Percentiles rank a stretch among this genome's conserved stretches.
phyloP scores from a whole-genome alignment of 768 basidiomycete genomes.

The Postia placenta region DNA sequence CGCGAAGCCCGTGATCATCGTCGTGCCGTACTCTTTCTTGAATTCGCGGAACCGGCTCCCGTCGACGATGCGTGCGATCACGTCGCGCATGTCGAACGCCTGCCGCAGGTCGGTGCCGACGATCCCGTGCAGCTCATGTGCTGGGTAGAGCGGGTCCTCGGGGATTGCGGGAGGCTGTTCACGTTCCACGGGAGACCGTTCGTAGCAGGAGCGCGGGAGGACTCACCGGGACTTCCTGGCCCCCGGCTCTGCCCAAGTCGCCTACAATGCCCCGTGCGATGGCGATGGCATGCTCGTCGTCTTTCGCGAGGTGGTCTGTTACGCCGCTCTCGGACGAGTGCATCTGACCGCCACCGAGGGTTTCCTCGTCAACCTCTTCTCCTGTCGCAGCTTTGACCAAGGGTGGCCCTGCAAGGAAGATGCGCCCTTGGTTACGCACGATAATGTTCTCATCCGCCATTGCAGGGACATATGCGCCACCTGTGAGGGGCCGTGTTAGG shows the following conservation, averaged over 20 bases:
- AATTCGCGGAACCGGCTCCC: conserved; percentile 91
- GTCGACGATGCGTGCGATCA: conserved; percentile 88
- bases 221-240: conserved; percentile 44
- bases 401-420: conserved; percentile 93
- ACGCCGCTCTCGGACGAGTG: conserved; percentile 90
- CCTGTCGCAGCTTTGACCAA: conserved; percentile 94
- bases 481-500: conserved; percentile 26
- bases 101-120: conserved; percentile 88
- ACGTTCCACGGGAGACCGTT: background rate
- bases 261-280: conserved; percentile 73
- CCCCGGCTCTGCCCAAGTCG: conserved; percentile 67
- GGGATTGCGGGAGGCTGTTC: conserved; percentile 48
- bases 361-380: conserved; percentile 89
- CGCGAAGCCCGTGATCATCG: conserved; percentile 69
- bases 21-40: conserved; percentile 92
- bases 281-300: conserved; percentile 80
- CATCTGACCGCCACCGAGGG: conserved; percentile 86
- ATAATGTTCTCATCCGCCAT: conserved; percentile 96
- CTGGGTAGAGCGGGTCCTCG: conserved; percentile 73
- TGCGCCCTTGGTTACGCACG: conserved; percentile 85
- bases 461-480: conserved; percentile 91
- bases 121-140: conserved; percentile 82
- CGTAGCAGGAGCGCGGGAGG: background rate
- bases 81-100: conserved; percentile 89
- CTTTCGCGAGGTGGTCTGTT: conserved; percentile 79